Evolutionary conservation across 2,329 filamentous ascomycete genomes (phyloP).

Genomic region (Aspergillus calidoustus): DNA sequence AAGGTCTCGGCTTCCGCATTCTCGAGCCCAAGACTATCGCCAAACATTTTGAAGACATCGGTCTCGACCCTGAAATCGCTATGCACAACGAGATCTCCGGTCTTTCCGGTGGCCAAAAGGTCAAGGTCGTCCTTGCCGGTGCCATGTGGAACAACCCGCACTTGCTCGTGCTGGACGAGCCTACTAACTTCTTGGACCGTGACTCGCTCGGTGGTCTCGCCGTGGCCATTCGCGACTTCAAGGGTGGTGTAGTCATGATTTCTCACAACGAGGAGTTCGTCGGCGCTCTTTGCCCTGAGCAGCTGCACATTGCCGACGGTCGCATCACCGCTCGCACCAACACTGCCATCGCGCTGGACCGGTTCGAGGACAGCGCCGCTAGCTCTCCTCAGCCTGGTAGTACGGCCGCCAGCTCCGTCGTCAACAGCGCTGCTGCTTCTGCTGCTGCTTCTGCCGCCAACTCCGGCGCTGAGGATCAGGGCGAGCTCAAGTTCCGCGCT

Average conservation of each 20-base stretch:
- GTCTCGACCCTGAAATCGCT: constrained; percentile 94
- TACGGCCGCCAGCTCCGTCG: constrained; percentile 62
- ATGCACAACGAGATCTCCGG: constrained; percentile 99
- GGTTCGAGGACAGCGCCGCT: constrained; percentile 82
- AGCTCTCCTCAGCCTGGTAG: constrained; percentile 58
- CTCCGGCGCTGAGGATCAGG: constrained; percentile 80
- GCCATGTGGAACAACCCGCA: constrained; percentile 99
- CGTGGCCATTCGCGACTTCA: constrained; percentile 98
- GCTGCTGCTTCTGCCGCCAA: constrained; percentile 68
- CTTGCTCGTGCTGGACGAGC: constrained; percentile 94
- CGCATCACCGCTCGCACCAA: constrained; percentile 83
- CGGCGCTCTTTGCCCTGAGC: constrained; percentile 90
- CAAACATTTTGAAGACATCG: constrained; percentile 97
- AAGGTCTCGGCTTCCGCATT: constrained; percentile 94
- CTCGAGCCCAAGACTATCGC: constrained; percentile 92
- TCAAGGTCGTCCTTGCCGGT: constrained; percentile 96
- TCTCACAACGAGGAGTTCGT: constrained; percentile 99
- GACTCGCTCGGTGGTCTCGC: constrained; percentile 95
- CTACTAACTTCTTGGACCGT: constrained; percentile 98
- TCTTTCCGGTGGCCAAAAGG: constrained; percentile 95
- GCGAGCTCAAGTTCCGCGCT: constrained; percentile 79
- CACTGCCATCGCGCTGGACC: constrained; percentile 73
- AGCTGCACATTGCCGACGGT: constrained; percentile 92
- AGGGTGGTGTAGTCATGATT: constrained; percentile 98
- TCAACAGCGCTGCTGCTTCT: constrained; percentile 54